Conservation (phyloP, 164 flowering plant genomes). For the Houttuynia cordata region DNA sequence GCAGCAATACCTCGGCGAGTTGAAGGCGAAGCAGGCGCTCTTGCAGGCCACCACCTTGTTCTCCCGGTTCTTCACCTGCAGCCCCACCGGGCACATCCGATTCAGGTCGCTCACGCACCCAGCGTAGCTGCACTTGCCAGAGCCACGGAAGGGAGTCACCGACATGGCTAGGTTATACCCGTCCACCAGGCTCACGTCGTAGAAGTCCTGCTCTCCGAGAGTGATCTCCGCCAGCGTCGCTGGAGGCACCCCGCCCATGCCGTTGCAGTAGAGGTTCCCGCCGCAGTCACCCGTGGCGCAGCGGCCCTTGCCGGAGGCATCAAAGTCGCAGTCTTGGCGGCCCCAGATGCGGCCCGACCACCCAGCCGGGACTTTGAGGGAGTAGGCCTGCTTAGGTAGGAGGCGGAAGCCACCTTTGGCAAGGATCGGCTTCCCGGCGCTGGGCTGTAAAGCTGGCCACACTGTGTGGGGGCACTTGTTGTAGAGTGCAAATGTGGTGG, state of each 20-base stretch:
- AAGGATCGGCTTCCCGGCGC: constrained; percentile 67
- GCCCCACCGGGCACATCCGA: constrained; percentile 71
- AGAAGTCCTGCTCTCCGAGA: constrained; percentile 76
- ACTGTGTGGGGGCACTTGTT: constrained; percentile 78
- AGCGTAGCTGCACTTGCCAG: constrained; percentile 64
- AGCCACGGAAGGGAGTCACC: constrained; percentile 47
- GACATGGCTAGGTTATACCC: constrained; percentile 82
- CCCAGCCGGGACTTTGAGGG: constrained; percentile 43
- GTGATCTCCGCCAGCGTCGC: constrained; percentile 92
- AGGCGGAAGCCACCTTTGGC: constrained; percentile 79
- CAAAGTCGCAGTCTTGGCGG: constrained; percentile 77
- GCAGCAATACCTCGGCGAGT: constrained; percentile 80
- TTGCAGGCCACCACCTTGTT: constrained; percentile 67
- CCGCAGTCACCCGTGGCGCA: constrained; percentile 96
- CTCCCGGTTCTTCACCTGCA: constrained; percentile 59
- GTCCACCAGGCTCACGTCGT: constrained; percentile 92
- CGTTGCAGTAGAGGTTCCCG: constrained; percentile 67
- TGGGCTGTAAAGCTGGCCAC: constrained; percentile 88
- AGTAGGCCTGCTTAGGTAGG: constrained; percentile 40
- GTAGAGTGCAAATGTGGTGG: constrained; percentile 45
- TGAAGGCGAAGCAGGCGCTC: constrained; percentile 88
- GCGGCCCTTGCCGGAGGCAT: constrained; percentile 49
- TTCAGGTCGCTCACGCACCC: constrained; percentile 91
- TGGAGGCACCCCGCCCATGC: constrained; percentile 78
- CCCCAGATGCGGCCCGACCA: constrained; percentile 99